These are phyloP conservation scores for Furcasterigmium furcatum DNA, from an alignment of 2,329 filamentous ascomycete genomes.

Conservation along the genomic window DNA sequence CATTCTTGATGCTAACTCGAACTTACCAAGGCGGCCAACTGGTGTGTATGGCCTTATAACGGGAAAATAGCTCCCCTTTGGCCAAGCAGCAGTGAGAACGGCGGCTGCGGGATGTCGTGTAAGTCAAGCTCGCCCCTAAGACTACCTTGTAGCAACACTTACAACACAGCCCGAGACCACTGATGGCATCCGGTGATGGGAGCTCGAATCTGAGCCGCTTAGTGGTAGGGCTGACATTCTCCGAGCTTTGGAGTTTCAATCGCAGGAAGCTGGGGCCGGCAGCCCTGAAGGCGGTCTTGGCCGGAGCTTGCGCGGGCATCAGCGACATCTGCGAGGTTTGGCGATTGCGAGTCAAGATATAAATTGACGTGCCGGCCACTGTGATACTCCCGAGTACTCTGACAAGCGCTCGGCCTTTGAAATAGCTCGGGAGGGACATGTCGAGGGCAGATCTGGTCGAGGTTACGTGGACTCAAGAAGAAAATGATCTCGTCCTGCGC, in stretches of 20 bases:
- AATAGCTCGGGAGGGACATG: not conserved
- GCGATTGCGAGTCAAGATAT: not conserved
- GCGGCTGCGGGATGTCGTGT: not conserved
- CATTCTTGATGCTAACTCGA: not conserved
- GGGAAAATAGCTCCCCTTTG: conserved; percentile 1
- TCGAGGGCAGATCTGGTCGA: too few species aligned
- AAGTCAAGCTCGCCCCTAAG: too few species aligned
- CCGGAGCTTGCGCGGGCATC: not conserved
- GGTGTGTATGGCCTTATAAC: conserved; percentile 2
- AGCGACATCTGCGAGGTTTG: not conserved
- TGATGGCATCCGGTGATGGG: not conserved
- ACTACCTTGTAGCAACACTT: too few species aligned
- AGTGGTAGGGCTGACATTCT: conserved; percentile 2
- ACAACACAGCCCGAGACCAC: conserved; percentile 3
- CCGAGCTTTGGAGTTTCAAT: conserved; percentile 1
- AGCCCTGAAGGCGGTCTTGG: not conserved
- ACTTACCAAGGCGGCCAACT: not conserved
- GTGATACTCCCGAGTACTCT: not conserved
- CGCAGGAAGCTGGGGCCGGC: conserved; percentile 6
- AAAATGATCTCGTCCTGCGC: too few species aligned
- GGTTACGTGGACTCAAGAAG: too few species aligned
- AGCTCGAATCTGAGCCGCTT: conserved; percentile 3
- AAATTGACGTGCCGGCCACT: not conserved
- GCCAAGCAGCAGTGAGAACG: conserved; percentile 2
- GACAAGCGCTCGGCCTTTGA: not conserved